Evolutionary conservation across 192 early-diverging fungal species (phyloP).

Genomic region (Rhizoclosmatium globosum): DNA sequence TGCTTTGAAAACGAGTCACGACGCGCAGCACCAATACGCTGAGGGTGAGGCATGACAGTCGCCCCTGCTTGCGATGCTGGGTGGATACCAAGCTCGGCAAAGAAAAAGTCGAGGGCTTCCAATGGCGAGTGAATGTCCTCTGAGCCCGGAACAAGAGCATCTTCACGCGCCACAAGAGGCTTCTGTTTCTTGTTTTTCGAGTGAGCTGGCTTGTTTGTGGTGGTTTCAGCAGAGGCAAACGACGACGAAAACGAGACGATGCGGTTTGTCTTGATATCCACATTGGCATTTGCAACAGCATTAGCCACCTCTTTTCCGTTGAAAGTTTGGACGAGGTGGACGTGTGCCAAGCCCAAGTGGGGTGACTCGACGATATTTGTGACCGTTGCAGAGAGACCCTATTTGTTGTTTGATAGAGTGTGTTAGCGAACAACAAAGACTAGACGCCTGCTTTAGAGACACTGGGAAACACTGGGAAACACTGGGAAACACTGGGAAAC

Average conservation of each 20-base stretch:
- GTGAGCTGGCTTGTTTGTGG: neutral
- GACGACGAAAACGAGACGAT: conserved; percentile 81
- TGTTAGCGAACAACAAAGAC: too few species aligned
- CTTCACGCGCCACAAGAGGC: neutral
- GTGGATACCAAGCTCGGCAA: conserved; percentile 14
- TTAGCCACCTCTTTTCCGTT: conserved; percentile 80
- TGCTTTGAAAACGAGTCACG: neutral
- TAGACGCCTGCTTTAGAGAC: too few species aligned
- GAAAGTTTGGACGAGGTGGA: conserved; percentile 79
- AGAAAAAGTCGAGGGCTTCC: conserved; percentile 23
- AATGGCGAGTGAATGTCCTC: neutral
- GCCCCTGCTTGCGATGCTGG: neutral
- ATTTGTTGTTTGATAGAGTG: too few species aligned
- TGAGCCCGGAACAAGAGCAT: neutral
- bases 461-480: too few species aligned
- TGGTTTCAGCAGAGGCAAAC: conserved; percentile 51
- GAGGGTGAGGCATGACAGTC: neutral
- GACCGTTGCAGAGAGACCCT: conserved; percentile 44
- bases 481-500: too few species aligned
- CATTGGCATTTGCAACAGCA: conserved; percentile 85
- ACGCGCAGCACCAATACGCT: neutral
- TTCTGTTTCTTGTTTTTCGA: too few species aligned
- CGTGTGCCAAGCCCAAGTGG: conserved; percentile 83
- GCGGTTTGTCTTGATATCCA: conserved; percentile 62
- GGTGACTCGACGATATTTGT: conserved; percentile 74